A percentile compares a stretch with the other conserved stretches of the same genome.
These are phyloP conservation scores for Tylopilus felleus DNA, from an alignment of 768 basidiomycete genomes.

Conservation along the genomic window DNA sequence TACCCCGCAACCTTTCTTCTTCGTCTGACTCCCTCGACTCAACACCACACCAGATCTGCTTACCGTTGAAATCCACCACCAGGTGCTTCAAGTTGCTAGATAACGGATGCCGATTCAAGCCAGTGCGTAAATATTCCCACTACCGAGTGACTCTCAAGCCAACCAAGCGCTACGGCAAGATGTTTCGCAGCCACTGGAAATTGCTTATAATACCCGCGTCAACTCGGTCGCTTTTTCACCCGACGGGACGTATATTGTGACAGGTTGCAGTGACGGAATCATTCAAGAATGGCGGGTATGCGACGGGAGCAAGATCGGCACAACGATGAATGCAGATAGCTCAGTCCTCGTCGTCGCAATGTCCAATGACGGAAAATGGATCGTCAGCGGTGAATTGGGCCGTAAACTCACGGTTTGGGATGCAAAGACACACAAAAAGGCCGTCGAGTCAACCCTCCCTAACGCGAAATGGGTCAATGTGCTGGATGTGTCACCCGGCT, in stretches of 20 bases:
- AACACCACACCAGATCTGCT: too few species aligned
- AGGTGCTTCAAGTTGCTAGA: too few species aligned
- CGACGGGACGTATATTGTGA: conserved; percentile 9
- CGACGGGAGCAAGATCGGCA: conserved; percentile 9
- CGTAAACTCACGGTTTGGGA: conserved; percentile 12
- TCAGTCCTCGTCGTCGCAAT: conserved; percentile 9
- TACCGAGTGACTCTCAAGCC: not conserved
- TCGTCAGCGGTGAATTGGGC: conserved; percentile 11
- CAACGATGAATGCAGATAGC: conserved; percentile 5
- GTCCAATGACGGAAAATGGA: conserved; percentile 16
- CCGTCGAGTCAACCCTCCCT: not conserved
- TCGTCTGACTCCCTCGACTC: not conserved
- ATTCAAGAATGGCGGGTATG: conserved; percentile 11
- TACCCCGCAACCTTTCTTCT: not conserved
- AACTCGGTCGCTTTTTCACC: conserved; percentile 16
- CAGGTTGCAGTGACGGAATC: conserved; percentile 12
- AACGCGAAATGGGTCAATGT: conserved; percentile 1
- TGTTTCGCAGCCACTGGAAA: conserved; percentile 7
- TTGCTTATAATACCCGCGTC: not conserved
- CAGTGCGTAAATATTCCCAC: not conserved
- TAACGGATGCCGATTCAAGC: conserved; percentile 1
- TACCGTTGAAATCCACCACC: too few species aligned
- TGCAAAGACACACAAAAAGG: conserved; percentile 1
- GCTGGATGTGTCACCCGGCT: conserved; percentile 15
- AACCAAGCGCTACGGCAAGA: not conserved